phyloP scores from a whole-genome alignment of 2,329 filamentous ascomycete genomes.

The Mollisia scopiformis region DNA sequence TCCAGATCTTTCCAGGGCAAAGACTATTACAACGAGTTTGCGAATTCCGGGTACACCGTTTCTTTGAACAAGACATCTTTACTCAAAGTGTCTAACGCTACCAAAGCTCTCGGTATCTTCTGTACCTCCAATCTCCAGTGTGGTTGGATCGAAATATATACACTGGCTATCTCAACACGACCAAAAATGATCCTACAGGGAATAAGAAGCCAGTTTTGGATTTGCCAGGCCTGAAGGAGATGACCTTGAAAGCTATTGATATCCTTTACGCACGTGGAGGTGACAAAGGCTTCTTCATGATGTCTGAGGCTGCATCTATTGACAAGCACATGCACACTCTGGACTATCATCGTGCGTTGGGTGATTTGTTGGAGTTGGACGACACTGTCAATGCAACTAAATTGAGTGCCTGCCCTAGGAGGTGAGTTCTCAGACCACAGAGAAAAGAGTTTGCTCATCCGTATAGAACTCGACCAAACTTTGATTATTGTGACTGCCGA shows the following conservation, averaged over 20 bases:
- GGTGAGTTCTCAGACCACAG: neutral
- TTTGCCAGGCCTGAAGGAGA: conserved; percentile 83
- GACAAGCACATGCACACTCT: conserved; percentile 90
- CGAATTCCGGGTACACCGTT: conserved; percentile 72
- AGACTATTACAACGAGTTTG: conserved; percentile 79
- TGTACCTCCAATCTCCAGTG: conserved; percentile 75
- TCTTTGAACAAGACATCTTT: conserved; percentile 77
- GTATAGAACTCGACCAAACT: conserved; percentile 67
- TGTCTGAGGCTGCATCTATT: conserved; percentile 83
- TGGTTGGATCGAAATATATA: conserved; percentile 89
- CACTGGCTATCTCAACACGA: conserved; percentile 65
- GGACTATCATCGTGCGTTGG: conserved; percentile 84
- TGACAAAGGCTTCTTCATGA: conserved; percentile 81
- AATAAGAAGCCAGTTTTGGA: conserved; percentile 66
- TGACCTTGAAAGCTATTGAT: conserved; percentile 86
- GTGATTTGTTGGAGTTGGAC: conserved; percentile 83
- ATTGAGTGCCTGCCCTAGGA: conserved; percentile 65
- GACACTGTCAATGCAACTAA: conserved; percentile 79
- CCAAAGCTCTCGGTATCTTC: conserved; percentile 78
- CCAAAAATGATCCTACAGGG: conserved; percentile 72
- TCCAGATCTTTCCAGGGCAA: conserved; percentile 67
- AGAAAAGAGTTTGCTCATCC: neutral
- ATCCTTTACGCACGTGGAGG: conserved; percentile 69
- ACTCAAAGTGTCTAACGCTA: conserved; percentile 54
- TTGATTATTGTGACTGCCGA: conserved; percentile 83